phyloP scores from a whole-genome alignment of 345 rosid genomes.

The Boechera retrofracta region DNA sequence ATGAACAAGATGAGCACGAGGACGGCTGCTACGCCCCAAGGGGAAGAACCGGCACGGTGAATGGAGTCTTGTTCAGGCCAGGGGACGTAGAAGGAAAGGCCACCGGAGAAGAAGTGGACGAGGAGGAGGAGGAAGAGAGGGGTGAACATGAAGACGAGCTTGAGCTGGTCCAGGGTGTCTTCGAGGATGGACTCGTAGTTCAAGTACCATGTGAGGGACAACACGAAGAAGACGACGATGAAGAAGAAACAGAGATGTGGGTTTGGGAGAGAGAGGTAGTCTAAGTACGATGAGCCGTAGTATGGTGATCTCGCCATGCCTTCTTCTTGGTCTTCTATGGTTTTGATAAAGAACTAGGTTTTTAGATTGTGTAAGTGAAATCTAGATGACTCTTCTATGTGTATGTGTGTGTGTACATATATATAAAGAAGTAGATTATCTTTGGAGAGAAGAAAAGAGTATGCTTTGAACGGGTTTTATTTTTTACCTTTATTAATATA shows the following conservation, averaged over 20 bases:
- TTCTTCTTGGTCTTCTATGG: slow-evolving; percentile 38
- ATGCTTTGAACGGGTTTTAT: slow-evolving; percentile 23
- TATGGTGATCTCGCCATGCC: slow-evolving; percentile 47
- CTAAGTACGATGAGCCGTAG: slow-evolving; percentile 47
- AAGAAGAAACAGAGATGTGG: slow-evolving; percentile 59
- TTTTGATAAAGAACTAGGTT: slow-evolving; percentile 6
- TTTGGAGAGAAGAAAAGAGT: slow-evolving; percentile 35
- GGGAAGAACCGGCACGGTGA: slow-evolving; percentile 60
- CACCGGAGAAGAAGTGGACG: slow-evolving; percentile 54
- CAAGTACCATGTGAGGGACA: slow-evolving; percentile 58
- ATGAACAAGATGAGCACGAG: slow-evolving; percentile 59
- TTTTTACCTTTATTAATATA: neutral
- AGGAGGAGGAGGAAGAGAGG: slow-evolving; percentile 54
- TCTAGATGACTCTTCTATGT: slow-evolving; percentile 23
- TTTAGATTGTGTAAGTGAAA: slow-evolving; percentile 27
- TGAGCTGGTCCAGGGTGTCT: slow-evolving; percentile 52
- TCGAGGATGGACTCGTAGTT: slow-evolving; percentile 62
- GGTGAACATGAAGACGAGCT: slow-evolving; percentile 49
- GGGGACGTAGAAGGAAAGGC: slow-evolving; percentile 46
- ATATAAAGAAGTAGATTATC: slow-evolving; percentile 35
- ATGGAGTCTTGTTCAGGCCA: slow-evolving; percentile 58
- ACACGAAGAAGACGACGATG: slow-evolving; percentile 48
- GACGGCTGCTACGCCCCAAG: slow-evolving; percentile 65
- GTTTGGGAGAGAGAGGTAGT: slow-evolving; percentile 45
- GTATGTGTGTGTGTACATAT: neutral